Percentiles rank a stretch among this genome's conserved stretches.
Evolutionary conservation across 1,139 yeast species (phyloP).

Genomic region (Taphrina communis): DNA sequence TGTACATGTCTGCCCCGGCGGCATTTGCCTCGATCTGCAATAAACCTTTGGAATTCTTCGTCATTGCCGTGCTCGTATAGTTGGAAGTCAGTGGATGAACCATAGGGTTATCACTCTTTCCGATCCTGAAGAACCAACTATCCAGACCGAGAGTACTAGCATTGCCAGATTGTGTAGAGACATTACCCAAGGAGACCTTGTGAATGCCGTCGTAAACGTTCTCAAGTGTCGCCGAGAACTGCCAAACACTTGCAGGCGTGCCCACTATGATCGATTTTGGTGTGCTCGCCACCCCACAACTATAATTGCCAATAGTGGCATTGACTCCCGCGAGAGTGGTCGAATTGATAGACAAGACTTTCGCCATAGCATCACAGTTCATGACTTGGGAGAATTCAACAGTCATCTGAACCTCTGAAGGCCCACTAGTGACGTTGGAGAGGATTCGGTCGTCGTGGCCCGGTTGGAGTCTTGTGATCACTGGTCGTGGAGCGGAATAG

Average conservation of each 20-base stretch:
- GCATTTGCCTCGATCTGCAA: slow-evolving; percentile 40
- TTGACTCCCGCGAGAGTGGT: slow-evolving; percentile 34
- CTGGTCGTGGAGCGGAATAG: slow-evolving; percentile 34
- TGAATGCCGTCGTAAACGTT: slow-evolving; percentile 41
- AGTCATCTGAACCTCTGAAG: slow-evolving; percentile 15
- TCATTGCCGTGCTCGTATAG: slow-evolving; percentile 29
- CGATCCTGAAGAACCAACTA: slow-evolving; percentile 38
- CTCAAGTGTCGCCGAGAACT: slow-evolving; percentile 37
- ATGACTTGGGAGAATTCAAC: slow-evolving; percentile 40
- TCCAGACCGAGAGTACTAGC: slow-evolving; percentile 30
- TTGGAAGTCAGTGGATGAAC: slow-evolving; percentile 40
- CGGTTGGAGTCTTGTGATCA: slow-evolving; percentile 39
- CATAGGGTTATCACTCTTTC: slow-evolving; percentile 41
- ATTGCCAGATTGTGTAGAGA: slow-evolving; percentile 17
- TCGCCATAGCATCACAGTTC: slow-evolving; percentile 40
- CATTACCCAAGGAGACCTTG: slow-evolving; percentile 34
- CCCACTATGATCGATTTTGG: slow-evolving; percentile 24
- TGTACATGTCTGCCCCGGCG: slow-evolving; percentile 41
- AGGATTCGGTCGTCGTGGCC: slow-evolving; percentile 40
- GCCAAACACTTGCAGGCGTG: slow-evolving; percentile 34
- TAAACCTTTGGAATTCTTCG: slow-evolving; percentile 21
- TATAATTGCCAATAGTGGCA: slow-evolving; percentile 30
- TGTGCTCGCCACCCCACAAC: slow-evolving; percentile 8
- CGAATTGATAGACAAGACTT: slow-evolving; percentile 36
- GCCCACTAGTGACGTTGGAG: slow-evolving; percentile 15